These are phyloP conservation scores for Gliomastix tumulicola DNA, from an alignment of 2,329 filamentous ascomycete genomes.

Conservation along the genomic window DNA sequence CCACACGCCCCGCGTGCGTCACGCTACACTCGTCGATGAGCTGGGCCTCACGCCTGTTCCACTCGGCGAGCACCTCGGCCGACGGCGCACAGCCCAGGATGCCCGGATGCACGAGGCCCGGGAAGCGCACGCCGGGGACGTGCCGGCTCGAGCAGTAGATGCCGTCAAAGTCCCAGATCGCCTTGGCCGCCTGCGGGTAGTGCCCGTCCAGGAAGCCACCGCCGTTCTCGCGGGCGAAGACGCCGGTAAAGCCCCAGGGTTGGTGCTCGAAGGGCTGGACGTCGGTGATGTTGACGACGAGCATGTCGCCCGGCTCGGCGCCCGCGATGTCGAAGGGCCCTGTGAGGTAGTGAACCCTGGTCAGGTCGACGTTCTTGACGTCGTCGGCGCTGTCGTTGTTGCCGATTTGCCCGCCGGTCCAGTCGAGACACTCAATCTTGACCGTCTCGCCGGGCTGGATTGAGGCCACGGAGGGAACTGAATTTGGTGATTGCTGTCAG, in stretches of 20 bases:
- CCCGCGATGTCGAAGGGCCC: constrained; percentile 84
- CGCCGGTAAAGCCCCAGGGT: constrained; percentile 85
- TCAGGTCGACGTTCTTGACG: constrained; percentile 76
- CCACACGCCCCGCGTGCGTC: constrained; percentile 58
- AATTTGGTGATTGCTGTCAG: neutral
- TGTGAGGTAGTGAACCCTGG: constrained; percentile 78
- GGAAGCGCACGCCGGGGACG: constrained; percentile 80
- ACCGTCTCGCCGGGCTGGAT: constrained; percentile 83
- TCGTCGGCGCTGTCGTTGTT: constrained; percentile 92
- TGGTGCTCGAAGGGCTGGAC: constrained; percentile 81
- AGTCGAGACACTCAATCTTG: constrained; percentile 89
- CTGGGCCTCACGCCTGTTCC: constrained; percentile 79
- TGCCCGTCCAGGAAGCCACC: constrained; percentile 85
- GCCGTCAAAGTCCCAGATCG: constrained; percentile 52
- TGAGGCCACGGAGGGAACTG: constrained; percentile 66
- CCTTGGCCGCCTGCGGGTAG: constrained; percentile 68
- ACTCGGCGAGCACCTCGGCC: constrained; percentile 65
- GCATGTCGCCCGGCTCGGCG: constrained; percentile 76
- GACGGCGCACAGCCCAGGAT: constrained; percentile 88
- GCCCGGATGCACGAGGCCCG: constrained; percentile 84
- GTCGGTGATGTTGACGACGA: constrained; percentile 87
- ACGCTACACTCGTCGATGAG: constrained; percentile 53
- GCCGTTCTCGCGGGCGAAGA: constrained; percentile 75
- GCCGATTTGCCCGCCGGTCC: constrained; percentile 75
- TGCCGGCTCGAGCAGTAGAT: constrained; percentile 75